Conservation (phyloP, 306 rosid genomes). For the Cicer pinnatifidum region DNA sequence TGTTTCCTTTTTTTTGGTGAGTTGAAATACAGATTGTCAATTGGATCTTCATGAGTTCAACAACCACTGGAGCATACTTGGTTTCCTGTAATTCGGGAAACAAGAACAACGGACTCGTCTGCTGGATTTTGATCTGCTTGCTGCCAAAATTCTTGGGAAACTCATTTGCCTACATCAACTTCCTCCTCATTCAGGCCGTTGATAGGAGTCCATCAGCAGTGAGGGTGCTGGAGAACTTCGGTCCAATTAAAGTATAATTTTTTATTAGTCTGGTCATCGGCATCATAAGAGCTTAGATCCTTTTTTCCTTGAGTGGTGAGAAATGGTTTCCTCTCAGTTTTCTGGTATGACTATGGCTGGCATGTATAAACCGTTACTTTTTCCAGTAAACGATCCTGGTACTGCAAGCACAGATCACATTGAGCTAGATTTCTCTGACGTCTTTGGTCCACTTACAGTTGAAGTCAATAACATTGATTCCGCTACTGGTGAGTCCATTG, state of each 20-base stretch:
- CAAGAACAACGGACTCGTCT: slow-evolving; percentile 77
- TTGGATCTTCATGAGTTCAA: slow-evolving; percentile 97
- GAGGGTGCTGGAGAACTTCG: slow-evolving; percentile 43
- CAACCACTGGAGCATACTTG: slow-evolving; percentile 69
- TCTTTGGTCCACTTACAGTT: slow-evolving; percentile 78
- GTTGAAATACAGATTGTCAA: slow-evolving; percentile 60
- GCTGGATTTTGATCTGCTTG: slow-evolving; percentile 79
- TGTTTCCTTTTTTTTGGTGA: slow-evolving; percentile 6
- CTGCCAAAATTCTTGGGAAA: slow-evolving; percentile 87
- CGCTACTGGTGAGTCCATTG: slow-evolving; percentile 39
- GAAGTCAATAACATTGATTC: slow-evolving; percentile 60
- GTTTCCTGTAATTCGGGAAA: slow-evolving; percentile 98
- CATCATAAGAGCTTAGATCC: slow-evolving; percentile 45
- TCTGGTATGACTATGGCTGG: slow-evolving; percentile 56
- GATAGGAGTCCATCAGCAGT: slow-evolving; percentile 84
- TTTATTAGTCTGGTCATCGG: slow-evolving; percentile 48
- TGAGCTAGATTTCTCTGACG: slow-evolving; percentile 87
- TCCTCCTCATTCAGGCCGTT: slow-evolving; percentile 75
- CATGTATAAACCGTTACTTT: slow-evolving; percentile 49
- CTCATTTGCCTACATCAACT: slow-evolving; percentile 72
- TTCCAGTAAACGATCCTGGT: slow-evolving; percentile 56
- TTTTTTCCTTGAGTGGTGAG: slow-evolving; percentile 38
- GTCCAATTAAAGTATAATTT: slow-evolving; percentile 46
- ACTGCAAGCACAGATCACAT: slow-evolving; percentile 57
- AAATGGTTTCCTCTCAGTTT: slow-evolving; percentile 86